Evolutionary conservation across 1,284 basidiomycete species (phyloP).

Genomic region (Moesziomyces sp.): DNA sequence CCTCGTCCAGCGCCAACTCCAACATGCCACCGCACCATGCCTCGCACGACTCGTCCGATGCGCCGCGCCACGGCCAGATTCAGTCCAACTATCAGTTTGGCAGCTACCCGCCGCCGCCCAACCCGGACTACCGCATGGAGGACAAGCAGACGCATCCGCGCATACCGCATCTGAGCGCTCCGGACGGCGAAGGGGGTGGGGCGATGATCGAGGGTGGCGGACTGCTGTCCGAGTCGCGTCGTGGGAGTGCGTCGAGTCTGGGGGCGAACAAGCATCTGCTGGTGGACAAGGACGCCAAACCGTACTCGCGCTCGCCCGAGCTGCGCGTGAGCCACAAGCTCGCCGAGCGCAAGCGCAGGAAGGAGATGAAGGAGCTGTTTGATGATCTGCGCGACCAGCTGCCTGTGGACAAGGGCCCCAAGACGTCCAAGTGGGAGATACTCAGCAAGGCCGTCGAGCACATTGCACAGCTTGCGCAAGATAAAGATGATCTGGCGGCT

Average conservation of each 20-base stretch:
- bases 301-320: slow-evolving; percentile 63
- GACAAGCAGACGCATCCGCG: slow-evolving; percentile 34
- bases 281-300: slow-evolving; percentile 61
- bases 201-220: slow-evolving; percentile 27
- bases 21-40: slow-evolving; percentile 8
- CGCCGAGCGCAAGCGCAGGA: slow-evolving; percentile 64
- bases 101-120: slow-evolving; percentile 34
- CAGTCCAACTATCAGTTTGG: slow-evolving; percentile 52
- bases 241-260: slow-evolving; percentile 27
- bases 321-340: slow-evolving; percentile 65
- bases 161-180: slow-evolving; percentile 43
- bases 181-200: slow-evolving; percentile 47
- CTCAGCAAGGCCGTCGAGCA: slow-evolving; percentile 57
- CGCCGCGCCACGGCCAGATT: slow-evolving; percentile 24
- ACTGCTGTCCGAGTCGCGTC: slow-evolving; percentile 32
- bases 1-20: slow-evolving; percentile 13
- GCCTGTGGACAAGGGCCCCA: slow-evolving; percentile 63
- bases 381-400: slow-evolving; percentile 64
- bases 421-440: slow-evolving; percentile 67
- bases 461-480: slow-evolving; percentile 38
- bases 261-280: slow-evolving; percentile 21
- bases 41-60: slow-evolving; percentile 21
- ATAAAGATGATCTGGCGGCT: slow-evolving; percentile 29
- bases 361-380: slow-evolving; percentile 68
- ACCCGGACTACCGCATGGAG: slow-evolving; percentile 38